These are phyloP conservation scores for Tylopilus felleus DNA, from an alignment of 768 basidiomycete species.

Conservation along the genomic window DNA sequence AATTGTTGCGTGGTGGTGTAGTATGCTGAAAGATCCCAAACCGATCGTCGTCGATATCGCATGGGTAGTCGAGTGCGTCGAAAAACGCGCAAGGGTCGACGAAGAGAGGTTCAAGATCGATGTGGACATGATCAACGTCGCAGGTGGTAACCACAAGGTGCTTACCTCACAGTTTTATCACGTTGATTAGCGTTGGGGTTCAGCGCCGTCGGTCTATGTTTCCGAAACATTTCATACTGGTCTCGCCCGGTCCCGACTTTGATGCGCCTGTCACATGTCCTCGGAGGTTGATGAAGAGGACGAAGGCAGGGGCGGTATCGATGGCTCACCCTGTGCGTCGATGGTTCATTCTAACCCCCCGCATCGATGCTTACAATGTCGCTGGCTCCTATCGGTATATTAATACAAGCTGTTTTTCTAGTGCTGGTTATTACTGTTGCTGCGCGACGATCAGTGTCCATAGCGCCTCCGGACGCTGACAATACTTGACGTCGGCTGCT, in stretches of 20 bases:
- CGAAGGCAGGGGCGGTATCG: conserved; percentile 27
- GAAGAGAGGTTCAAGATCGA: conserved; percentile 66
- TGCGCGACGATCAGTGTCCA: too few species aligned
- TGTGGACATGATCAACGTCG: conserved; percentile 53
- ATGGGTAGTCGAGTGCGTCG: conserved; percentile 87
- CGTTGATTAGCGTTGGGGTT: neutral
- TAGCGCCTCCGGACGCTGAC: too few species aligned
- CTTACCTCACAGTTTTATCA: neutral
- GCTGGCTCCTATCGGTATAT: too few species aligned
- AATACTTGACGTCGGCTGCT: too few species aligned
- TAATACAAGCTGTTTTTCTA: too few species aligned
- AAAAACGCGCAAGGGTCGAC: conserved; percentile 59
- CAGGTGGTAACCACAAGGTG: conserved; percentile 65
- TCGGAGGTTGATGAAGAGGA: conserved; percentile 29
- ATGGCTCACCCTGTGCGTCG: conserved; percentile 24
- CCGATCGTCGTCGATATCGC: conserved; percentile 79
- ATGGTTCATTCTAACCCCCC: too few species aligned
- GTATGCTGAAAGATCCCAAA: conserved; percentile 61
- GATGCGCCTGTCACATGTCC: conserved; percentile 17
- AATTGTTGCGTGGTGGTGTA: too few species aligned
- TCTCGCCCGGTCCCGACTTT: conserved; percentile 15
- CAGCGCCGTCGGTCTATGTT: conserved; percentile 75
- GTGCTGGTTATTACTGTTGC: too few species aligned
- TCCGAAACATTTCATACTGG: conserved; percentile 52
- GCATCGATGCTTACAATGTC: too few species aligned